A percentile compares a stretch with the other conserved stretches of the same genome.
Conservation (phyloP, 306 rosid genomes). For the Cucumis cinereus region DNA sequence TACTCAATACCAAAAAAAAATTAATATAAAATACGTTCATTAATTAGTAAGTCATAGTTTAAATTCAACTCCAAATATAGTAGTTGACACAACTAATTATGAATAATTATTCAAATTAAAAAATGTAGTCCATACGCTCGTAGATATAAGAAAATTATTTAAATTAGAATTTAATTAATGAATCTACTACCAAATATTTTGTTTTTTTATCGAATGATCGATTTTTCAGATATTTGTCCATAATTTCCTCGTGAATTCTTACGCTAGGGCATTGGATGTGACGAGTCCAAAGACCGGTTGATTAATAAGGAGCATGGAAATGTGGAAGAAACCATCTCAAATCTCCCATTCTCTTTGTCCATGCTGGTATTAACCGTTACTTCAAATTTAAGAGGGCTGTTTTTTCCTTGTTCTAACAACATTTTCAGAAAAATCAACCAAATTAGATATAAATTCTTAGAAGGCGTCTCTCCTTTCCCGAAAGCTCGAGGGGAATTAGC, state of each 20-base stretch:
- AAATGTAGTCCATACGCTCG: too few relatives aligned
- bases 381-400: conserved; percentile 51
- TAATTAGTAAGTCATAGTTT: too few relatives aligned
- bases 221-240: neutral
- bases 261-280: neutral
- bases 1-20: too few relatives aligned
- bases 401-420: conserved; percentile 54
- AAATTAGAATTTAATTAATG: too few relatives aligned
- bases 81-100: too few relatives aligned
- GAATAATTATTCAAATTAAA: too few relatives aligned
- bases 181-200: too few relatives aligned
- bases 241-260: neutral
- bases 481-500: neutral
- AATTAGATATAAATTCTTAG: conserved; percentile 27
- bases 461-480: conserved; percentile 16
- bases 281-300: conserved; percentile 3
- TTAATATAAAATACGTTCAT: too few relatives aligned
- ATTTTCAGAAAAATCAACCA: conserved; percentile 62
- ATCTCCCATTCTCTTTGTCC: conserved; percentile 50
- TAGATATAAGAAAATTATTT: too few relatives aligned
- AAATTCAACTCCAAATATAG: too few relatives aligned
- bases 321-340: conserved; percentile 52
- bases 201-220: too few relatives aligned
- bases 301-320: conserved; percentile 40
- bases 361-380: conserved; percentile 33